phyloP scores from a whole-genome alignment of 75 land plant species.

The Picea sitchensis region DNA sequence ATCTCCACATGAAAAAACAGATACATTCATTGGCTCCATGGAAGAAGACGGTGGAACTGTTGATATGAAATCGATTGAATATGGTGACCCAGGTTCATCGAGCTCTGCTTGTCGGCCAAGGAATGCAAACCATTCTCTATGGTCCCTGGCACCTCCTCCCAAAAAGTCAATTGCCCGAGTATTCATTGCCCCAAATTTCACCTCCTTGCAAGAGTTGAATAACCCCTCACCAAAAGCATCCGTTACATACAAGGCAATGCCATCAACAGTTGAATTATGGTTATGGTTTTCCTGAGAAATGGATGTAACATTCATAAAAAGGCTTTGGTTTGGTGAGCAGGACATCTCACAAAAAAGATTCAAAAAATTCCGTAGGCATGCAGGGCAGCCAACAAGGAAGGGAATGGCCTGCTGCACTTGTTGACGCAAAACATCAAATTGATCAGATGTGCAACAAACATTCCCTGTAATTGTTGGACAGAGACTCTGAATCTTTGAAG shows the following conservation, averaged over 20 bases:
- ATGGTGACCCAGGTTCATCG: conserved; percentile 79
- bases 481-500: conserved; percentile 87
- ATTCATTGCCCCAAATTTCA: conserved; percentile 94
- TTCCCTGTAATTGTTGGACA: conserved; percentile 90
- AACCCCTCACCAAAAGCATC: conserved; percentile 66
- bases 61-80: conserved; percentile 53
- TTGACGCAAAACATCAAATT: conserved; percentile 63
- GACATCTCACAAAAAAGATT: conserved; percentile 90
- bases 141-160: conserved; percentile 87
- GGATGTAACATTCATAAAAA: conserved; percentile 85
- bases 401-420: conserved; percentile 98
- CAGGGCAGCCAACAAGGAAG: conserved; percentile 94
- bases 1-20: conserved; percentile 78
- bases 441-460: conserved; percentile 80
- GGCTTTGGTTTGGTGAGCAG: conserved; percentile 94
- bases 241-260: conserved; percentile 66
- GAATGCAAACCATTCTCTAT: conserved; percentile 81
- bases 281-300: conserved; percentile 33
- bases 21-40: conserved; percentile 68
- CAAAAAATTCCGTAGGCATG: conserved; percentile 89
- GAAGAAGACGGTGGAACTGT: conserved; percentile 36
- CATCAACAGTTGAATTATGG: conserved; percentile 57
- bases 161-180: conserved; percentile 78
- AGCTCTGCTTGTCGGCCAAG: conserved; percentile 59
- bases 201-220: conserved; percentile 91